Percentiles rank a stretch among this genome's conserved stretches.
Evolutionary conservation across 1,284 basidiomycete species (phyloP).

Genomic region (Ceratobasidium sp.): DNA sequence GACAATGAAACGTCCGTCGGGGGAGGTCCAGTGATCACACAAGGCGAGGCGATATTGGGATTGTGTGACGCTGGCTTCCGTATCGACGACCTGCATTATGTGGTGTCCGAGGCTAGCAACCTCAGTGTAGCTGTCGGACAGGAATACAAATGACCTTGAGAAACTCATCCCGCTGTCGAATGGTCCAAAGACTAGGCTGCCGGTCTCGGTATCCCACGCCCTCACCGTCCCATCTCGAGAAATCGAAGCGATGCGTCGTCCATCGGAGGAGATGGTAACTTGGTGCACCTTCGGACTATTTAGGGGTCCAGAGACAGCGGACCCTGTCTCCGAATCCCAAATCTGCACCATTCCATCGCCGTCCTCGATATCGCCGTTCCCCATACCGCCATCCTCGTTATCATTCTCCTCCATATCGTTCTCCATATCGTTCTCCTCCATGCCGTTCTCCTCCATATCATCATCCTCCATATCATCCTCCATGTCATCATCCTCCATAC

Average conservation of each 20-base stretch:
- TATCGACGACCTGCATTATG: slow-evolving; percentile 15
- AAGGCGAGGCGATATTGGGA: background rate
- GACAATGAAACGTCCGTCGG: slow-evolving; percentile 22
- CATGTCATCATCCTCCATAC: background rate
- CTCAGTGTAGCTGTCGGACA: slow-evolving; percentile 17
- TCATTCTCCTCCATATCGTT: background rate
- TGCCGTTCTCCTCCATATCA: too few relatives aligned
- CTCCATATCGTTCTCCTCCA: background rate
- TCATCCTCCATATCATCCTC: slow-evolving; percentile 43
- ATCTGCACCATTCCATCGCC: slow-evolving; percentile 20
- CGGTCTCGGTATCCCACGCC: slow-evolving; percentile 34
- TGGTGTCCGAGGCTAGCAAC: slow-evolving; percentile 18
- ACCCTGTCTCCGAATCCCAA: slow-evolving; percentile 37
- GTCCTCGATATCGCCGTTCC: slow-evolving; percentile 32
- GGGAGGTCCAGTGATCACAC: slow-evolving; percentile 22
- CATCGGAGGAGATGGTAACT: slow-evolving; percentile 40
- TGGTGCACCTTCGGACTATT: slow-evolving; percentile 1
- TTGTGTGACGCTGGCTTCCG: background rate
- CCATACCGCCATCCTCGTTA: slow-evolving; percentile 28
- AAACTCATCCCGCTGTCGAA: slow-evolving; percentile 9
- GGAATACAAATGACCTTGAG: slow-evolving; percentile 20
- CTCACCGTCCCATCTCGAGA: slow-evolving; percentile 19
- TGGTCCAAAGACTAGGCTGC: background rate
- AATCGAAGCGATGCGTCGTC: slow-evolving; percentile 5
- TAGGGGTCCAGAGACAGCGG: background rate